phyloP scores from a whole-genome alignment of 139 green algal species.

The Coelastrella sp. region DNA sequence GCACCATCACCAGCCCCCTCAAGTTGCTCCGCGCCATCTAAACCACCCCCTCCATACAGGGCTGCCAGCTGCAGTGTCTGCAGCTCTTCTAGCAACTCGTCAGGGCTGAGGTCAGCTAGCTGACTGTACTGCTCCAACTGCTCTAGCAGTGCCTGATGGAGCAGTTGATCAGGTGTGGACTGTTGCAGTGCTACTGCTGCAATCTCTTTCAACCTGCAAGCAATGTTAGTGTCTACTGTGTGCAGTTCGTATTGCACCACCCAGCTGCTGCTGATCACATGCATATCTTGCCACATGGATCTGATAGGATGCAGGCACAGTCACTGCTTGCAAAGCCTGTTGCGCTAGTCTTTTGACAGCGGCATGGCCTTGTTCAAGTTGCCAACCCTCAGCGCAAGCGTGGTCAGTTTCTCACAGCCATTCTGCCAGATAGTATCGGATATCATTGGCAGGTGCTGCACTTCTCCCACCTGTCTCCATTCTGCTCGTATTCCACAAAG shows the following conservation, averaged over 20 bases:
- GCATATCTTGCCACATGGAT: too few species aligned
- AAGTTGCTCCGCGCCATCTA: neutral
- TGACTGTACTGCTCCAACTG: slow-evolving; percentile 4
- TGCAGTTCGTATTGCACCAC: too few species aligned
- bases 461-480: neutral
- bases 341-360: too few species aligned
- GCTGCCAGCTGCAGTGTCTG: slow-evolving; percentile 16
- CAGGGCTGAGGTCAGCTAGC: neutral
- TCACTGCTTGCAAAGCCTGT: too few species aligned
- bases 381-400: too few species aligned
- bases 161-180: neutral
- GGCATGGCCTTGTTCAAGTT: too few species aligned
- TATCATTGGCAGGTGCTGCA: too few species aligned
- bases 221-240: too few species aligned
- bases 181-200: neutral
- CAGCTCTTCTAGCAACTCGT: slow-evolving; percentile 16
- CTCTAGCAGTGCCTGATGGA: neutral
- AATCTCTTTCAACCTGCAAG: neutral
- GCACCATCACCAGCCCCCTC: neutral
- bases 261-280: too few species aligned
- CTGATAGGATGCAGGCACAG: too few species aligned
- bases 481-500: neutral
- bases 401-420: too few species aligned
- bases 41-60: neutral
- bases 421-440: neutral